Evolutionary conservation across 257 asterid genomes (phyloP), one percentile per base, ranked within the genome.

Genomic region (Nicotiana tomentosiformis): DNA sequence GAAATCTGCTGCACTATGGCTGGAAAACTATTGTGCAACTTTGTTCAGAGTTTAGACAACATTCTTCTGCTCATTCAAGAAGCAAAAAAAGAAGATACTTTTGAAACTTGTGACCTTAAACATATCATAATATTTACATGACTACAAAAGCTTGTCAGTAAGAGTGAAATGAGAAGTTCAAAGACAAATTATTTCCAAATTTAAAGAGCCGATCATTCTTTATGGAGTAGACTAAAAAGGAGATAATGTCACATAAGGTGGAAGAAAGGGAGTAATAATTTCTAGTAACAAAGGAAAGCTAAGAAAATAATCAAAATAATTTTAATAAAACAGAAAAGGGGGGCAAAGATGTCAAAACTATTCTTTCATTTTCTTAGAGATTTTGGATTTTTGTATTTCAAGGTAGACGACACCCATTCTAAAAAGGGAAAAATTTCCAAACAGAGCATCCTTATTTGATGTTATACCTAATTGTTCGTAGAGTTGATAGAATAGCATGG

Each of bases 1-100:
- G 85, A 87, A 87, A 84, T 93, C 99, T 58, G 97, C 97, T 85
- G 88, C 89, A 46, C 85, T 80, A 35, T 96, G 99, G 99, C 89
- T 96, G 85, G 76, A 89, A 85, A 84, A 77, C 66, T 92, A 91
- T 81, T 93, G 95, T 72, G 81, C 84, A 81, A 82, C 86, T 83
- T 61, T 88, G 39, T 58, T 23, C 51, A 35, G n/a, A 56, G 66
- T 58, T 35, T 78, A 76, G 72, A 70, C 58, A n/a, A 70, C 33
- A 20, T 70, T 11, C 35, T 39, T 70, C n/a, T 70, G 78, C 78
- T 39, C 58, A 39, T 70, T n/a, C 46, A 32, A 70, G 78, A 70
- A 35, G 30, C 55, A 4, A 68, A 68, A 17, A 35, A 9, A 43
- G 0, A 43, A 43, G 49, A 2, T 39, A 43, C 10, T 43, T 1